A percentile compares a stretch with the other conserved stretches of the same genome.
phyloP scores from a whole-genome alignment of 345 rosid species.

The Sonneratia caseolaris region DNA sequence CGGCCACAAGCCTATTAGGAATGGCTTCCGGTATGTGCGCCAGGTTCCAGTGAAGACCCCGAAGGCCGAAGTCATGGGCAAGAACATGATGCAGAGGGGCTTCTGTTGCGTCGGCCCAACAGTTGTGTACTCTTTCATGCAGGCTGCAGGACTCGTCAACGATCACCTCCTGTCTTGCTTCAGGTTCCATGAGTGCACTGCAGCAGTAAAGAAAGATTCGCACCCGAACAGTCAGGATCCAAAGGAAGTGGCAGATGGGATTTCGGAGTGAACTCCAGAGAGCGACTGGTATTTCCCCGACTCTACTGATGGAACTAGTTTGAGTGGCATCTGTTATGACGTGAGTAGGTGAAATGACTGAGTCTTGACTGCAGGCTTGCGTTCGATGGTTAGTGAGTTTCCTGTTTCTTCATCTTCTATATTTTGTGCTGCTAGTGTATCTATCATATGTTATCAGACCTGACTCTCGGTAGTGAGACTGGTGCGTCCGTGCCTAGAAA shows the following conservation, averaged over 20 bases:
- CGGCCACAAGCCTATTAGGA: slow-evolving; percentile 48
- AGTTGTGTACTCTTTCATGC: slow-evolving; percentile 78
- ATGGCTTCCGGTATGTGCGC: slow-evolving; percentile 61
- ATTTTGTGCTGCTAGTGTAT: neutral
- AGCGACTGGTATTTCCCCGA: neutral
- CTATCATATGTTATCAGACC: neutral
- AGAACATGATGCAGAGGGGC: slow-evolving; percentile 88
- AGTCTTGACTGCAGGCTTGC: neutral
- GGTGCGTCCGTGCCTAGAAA: neutral
- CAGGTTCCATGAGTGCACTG: slow-evolving; percentile 55
- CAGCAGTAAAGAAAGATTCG: slow-evolving; percentile 14
- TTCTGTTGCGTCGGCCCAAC: slow-evolving; percentile 91
- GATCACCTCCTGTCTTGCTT: slow-evolving; percentile 73
- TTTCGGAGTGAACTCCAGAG: slow-evolving; percentile 10
- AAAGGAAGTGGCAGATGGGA: slow-evolving; percentile 11
- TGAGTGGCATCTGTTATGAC: neutral
- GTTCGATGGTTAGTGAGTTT: neutral
- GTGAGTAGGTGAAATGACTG: neutral
- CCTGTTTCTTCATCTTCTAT: neutral
- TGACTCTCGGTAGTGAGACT: neutral
- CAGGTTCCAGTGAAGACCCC: slow-evolving; percentile 83
- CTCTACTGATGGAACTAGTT: neutral
- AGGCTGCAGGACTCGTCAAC: slow-evolving; percentile 64
- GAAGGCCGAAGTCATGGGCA: slow-evolving; percentile 78
- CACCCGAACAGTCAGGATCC: slow-evolving; percentile 20